A percentile compares a stretch with the other conserved stretches of the same genome.
These are phyloP conservation scores for Monosporascus sp. DNA, from an alignment of 2,329 filamentous ascomycete genomes.

Conservation along the genomic window DNA sequence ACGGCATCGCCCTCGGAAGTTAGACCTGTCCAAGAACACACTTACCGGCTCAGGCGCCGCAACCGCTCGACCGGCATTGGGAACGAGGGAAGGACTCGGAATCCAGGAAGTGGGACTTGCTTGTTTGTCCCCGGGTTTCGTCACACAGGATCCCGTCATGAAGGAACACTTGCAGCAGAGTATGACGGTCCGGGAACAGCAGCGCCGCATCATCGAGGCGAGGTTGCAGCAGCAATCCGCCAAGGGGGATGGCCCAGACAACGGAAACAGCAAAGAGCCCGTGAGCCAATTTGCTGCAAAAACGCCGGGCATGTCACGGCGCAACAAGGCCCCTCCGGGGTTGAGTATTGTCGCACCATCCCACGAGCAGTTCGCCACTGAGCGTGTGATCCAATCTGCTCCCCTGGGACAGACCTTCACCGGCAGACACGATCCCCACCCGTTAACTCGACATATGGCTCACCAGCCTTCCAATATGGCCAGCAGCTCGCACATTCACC, in stretches of 20 bases:
- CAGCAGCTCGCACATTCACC: conserved; percentile 84
- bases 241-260: conserved; percentile 61
- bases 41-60: conserved; percentile 45
- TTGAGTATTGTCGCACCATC: conserved; percentile 93
- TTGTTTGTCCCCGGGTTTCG: conserved; percentile 90
- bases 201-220: conserved; percentile 90
- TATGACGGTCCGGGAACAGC: conserved; percentile 87
- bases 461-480: conserved; percentile 80
- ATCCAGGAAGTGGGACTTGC: conserved; percentile 93
- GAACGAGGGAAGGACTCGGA: conserved; percentile 69
- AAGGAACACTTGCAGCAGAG: conserved; percentile 92
- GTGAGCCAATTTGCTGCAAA: conserved; percentile 53
- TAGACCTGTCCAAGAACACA: conserved; percentile 68
- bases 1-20: conserved; percentile 68
- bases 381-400: conserved; percentile 94
- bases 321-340: conserved; percentile 79
- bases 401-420: conserved; percentile 94
- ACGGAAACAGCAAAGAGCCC: conserved; percentile 47
- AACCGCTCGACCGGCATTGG: conserved; percentile 69
- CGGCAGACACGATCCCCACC: conserved; percentile 74
- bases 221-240: conserved; percentile 84
- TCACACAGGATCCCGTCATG: conserved; percentile 95
- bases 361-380: conserved; percentile 85
- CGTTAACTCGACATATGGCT: conserved; percentile 69
- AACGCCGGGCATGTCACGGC: conserved; percentile 65